A percentile compares a stretch with the other conserved stretches of the same genome.
These are phyloP conservation scores for Protea cynaroides DNA, from an alignment of 164 flowering plant species.

Conservation along the genomic window DNA sequence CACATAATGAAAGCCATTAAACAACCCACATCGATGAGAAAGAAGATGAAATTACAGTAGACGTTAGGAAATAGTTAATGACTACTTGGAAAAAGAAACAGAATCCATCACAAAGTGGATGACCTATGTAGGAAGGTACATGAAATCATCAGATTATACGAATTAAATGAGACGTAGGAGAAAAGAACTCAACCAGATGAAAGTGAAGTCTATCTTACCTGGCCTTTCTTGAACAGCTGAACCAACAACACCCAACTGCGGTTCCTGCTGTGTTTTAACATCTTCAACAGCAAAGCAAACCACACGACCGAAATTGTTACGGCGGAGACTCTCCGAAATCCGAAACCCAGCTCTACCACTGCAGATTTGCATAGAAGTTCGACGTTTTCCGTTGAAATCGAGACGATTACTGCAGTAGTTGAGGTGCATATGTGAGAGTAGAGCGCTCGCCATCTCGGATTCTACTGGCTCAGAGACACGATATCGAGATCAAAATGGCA, in stretches of 20 bases:
- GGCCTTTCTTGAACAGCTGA: constrained; percentile 66
- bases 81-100: neutral
- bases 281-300: constrained; percentile 59
- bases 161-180: constrained; percentile 1
- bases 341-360: constrained; percentile 17
- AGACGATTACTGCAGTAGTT: constrained; percentile 25
- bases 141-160: constrained; percentile 4
- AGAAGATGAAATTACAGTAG: too few relatives aligned
- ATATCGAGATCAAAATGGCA: neutral
- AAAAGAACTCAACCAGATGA: neutral
- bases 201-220: constrained; percentile 21
- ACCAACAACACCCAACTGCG: constrained; percentile 30
- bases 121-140: neutral
- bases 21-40: too few relatives aligned
- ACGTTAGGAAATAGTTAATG: too few relatives aligned
- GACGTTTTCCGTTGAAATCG: constrained; percentile 13
- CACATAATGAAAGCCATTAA: neutral
- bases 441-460: constrained; percentile 45
- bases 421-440: constrained; percentile 39
- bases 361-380: constrained; percentile 18
- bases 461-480: neutral
- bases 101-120: neutral
- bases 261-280: constrained; percentile 24
- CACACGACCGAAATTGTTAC: constrained; percentile 10
- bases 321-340: constrained; percentile 10